Evolutionary conservation across 441 rosid species (phyloP).

Genomic region (Syzygium malaccense): DNA sequence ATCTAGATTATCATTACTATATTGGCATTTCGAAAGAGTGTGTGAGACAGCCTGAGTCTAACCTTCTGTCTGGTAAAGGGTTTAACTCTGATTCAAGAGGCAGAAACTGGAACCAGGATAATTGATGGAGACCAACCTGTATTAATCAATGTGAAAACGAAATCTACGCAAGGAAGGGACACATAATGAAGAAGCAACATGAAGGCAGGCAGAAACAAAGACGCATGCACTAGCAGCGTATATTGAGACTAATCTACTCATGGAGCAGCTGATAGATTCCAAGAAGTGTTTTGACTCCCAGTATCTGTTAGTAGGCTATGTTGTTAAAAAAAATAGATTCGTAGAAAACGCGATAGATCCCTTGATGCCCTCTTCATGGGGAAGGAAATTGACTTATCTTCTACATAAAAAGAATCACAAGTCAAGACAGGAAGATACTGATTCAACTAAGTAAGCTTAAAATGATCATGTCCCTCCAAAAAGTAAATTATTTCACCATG

Average conservation of each 20-base stretch:
- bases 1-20: background rate
- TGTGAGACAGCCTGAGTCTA: background rate
- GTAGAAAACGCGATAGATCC: background rate
- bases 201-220: background rate
- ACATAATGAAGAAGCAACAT: background rate
- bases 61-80: constrained; percentile 75
- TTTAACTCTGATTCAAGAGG: constrained; percentile 83
- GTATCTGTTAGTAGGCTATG: background rate
- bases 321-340: background rate
- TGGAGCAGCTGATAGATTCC: background rate
- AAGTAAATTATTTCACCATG: background rate
- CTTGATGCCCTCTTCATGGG: background rate
- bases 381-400: background rate
- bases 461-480: background rate
- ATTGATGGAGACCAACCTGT: constrained; percentile 83
- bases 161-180: background rate
- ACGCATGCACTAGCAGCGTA: background rate
- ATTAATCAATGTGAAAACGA: constrained; percentile 6
- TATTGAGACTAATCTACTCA: background rate
- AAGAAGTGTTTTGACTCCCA: background rate
- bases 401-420: background rate
- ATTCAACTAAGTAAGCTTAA: background rate
- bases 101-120: constrained; percentile 98
- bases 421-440: background rate
- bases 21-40: background rate